A percentile compares a stretch with the other conserved stretches of the same genome.
phyloP scores from a whole-genome alignment of 2,329 filamentous ascomycete species.

The Cryphonectria naterciae region DNA sequence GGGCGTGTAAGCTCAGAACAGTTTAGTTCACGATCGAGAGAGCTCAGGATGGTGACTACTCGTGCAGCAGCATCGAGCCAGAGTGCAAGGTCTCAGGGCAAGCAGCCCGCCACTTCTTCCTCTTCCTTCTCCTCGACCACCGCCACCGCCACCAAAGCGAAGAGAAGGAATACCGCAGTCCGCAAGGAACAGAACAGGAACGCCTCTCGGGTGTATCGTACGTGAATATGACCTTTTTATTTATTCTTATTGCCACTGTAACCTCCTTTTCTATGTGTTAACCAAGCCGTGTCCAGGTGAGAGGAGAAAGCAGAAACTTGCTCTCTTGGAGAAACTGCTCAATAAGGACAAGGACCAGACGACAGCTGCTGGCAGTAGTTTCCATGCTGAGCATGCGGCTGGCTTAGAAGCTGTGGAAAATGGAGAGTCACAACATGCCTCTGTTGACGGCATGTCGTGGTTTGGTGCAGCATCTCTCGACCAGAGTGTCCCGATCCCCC shows the following conservation, averaged over 20 bases:
- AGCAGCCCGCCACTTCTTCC: neutral
- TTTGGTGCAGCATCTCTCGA: too few relatives aligned
- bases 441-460: neutral
- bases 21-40: neutral
- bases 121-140: neutral
- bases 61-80: neutral
- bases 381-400: neutral
- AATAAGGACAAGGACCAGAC: slow-evolving; percentile 32
- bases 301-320: slow-evolving; percentile 49
- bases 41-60: slow-evolving; percentile 7
- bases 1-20: neutral
- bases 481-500: neutral
- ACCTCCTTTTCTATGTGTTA: slow-evolving; percentile 11
- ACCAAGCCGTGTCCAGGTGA: slow-evolving; percentile 39
- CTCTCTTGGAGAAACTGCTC: slow-evolving; percentile 44
- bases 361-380: neutral
- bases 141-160: neutral
- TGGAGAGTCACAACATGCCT: neutral
- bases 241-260: neutral
- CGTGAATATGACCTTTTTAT: slow-evolving; percentile 3
- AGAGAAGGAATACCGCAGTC: slow-evolving; percentile 31
- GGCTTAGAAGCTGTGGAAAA: neutral
- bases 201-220: slow-evolving; percentile 35
- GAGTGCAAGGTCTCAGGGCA: neutral
- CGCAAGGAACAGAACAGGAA: slow-evolving; percentile 35